These are phyloP conservation scores for Scheffersomyces stambukii DNA, from an alignment of 1,139 yeast species.

Conservation along the genomic window DNA sequence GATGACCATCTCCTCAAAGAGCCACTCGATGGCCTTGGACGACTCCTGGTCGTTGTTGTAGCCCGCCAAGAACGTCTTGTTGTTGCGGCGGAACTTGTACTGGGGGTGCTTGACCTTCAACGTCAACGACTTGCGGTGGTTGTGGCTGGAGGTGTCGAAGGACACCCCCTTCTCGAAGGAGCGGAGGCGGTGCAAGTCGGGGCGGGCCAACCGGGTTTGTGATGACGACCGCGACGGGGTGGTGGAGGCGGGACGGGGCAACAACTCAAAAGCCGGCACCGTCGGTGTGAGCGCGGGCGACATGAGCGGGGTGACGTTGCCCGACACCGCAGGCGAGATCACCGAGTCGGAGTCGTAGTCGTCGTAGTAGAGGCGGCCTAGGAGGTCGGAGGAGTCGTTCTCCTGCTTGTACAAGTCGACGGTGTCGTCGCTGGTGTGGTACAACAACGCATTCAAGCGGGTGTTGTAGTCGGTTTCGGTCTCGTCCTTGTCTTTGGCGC, in stretches of 20 bases:
- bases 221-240: slow-evolving; percentile 1
- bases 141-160: slow-evolving; percentile 45
- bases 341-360: slow-evolving; percentile 38
- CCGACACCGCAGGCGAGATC: slow-evolving; percentile 19
- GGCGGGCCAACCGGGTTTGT: slow-evolving; percentile 5
- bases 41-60: slow-evolving; percentile 57
- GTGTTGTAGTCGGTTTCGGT: slow-evolving; percentile 37
- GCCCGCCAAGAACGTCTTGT: slow-evolving; percentile 62
- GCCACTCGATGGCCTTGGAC: slow-evolving; percentile 60
- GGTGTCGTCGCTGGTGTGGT: slow-evolving; percentile 38
- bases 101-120: slow-evolving; percentile 53
- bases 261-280: slow-evolving; percentile 1
- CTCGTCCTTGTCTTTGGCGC: slow-evolving; percentile 5
- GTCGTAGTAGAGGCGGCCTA: slow-evolving; percentile 44
- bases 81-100: slow-evolving; percentile 51
- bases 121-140: slow-evolving; percentile 44
- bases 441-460: slow-evolving; percentile 35
- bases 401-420: slow-evolving; percentile 38
- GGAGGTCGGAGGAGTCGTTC: slow-evolving; percentile 37
- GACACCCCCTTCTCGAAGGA: slow-evolving; percentile 41
- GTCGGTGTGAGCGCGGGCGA: slow-evolving; percentile 11
- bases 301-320: slow-evolving; percentile 14
- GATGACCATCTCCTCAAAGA: slow-evolving; percentile 57
- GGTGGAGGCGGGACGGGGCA: slow-evolving; percentile 1
- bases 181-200: slow-evolving; percentile 6